Evolutionary conservation across 345 rosid species (phyloP).

Genomic region (Salix arbutifolia): DNA sequence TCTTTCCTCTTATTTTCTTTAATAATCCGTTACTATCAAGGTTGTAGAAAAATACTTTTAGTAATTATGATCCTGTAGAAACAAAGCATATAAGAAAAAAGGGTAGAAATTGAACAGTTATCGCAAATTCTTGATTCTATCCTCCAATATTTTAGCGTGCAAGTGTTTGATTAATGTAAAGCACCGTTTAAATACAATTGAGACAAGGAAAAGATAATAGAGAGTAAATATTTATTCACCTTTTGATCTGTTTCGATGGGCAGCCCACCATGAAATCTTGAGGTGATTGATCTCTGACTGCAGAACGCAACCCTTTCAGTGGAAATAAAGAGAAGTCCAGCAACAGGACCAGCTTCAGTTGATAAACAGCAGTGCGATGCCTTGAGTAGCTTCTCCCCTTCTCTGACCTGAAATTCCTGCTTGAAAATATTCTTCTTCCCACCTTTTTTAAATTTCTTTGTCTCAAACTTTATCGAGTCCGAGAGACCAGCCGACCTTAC

Average conservation of each 20-base stretch:
- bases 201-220: background rate
- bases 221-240: slow-evolving; percentile 9
- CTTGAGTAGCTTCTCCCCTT: slow-evolving; percentile 41
- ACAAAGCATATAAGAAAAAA: no score
- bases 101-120: no score
- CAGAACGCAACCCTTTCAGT: slow-evolving; percentile 35
- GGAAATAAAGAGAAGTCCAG: slow-evolving; percentile 46
- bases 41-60: no score
- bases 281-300: slow-evolving; percentile 28
- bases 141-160: background rate
- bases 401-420: slow-evolving; percentile 28
- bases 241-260: slow-evolving; percentile 24
- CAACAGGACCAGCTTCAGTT: slow-evolving; percentile 42
- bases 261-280: slow-evolving; percentile 20
- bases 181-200: background rate
- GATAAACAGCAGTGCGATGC: slow-evolving; percentile 48
- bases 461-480: slow-evolving; percentile 42
- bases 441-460: slow-evolving; percentile 37
- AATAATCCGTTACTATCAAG: no score
- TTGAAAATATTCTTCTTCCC: slow-evolving; percentile 41
- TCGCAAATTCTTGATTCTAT: no score
- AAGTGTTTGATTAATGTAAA: background rate
- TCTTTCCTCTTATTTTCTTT: no score
- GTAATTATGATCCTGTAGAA: no score
- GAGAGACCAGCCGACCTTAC: slow-evolving; percentile 32